These are phyloP conservation scores for Myrica gale DNA, from an alignment of 306 rosid genomes.

Conservation along the genomic window DNA sequence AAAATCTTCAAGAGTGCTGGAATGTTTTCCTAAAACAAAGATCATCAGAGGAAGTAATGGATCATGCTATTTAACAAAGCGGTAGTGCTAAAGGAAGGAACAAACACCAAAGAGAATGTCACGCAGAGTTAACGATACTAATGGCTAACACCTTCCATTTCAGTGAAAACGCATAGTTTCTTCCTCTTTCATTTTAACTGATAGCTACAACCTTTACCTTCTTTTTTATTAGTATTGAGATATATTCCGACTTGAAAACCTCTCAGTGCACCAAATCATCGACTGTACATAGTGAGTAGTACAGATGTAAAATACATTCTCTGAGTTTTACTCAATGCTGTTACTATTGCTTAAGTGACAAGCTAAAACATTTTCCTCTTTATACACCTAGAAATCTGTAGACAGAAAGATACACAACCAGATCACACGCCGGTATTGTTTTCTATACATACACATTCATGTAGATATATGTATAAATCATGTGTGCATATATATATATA, in stretches of 20 bases:
- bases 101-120: background rate
- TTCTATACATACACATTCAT: too few relatives aligned
- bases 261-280: background rate
- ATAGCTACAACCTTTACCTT: background rate
- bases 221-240: background rate
- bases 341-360: background rate
- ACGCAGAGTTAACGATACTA: background rate
- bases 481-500: too few relatives aligned
- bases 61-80: background rate
- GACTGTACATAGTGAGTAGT: too few relatives aligned
- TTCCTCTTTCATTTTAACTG: background rate
- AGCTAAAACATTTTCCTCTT: background rate
- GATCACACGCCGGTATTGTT: too few relatives aligned
- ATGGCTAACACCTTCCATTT: background rate
- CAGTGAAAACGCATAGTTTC: background rate
- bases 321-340: background rate
- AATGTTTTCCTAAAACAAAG: background rate
- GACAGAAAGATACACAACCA: too few relatives aligned
- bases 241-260: background rate
- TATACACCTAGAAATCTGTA: too few relatives aligned
- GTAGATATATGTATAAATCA: too few relatives aligned
- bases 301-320: background rate
- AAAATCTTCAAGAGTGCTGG: background rate
- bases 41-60: background rate
- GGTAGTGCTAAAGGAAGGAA: background rate